Percentiles rank a stretch among this genome's conserved stretches.
phyloP scores from a whole-genome alignment of 345 rosid genomes.

The Mercurialis annua region DNA sequence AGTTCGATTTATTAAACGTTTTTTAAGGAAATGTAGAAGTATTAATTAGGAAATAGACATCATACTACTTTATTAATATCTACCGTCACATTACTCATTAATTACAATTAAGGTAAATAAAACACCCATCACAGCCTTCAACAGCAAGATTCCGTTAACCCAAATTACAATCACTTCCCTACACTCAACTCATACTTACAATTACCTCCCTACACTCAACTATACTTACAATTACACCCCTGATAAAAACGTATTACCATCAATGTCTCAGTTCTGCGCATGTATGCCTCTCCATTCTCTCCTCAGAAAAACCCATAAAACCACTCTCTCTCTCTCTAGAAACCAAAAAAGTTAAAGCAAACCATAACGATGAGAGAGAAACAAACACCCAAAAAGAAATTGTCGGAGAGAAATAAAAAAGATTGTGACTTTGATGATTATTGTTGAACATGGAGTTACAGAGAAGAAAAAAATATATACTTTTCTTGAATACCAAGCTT shows the following conservation, averaged over 20 bases:
- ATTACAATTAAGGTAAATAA: too few relatives aligned
- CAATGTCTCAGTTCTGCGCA: neutral
- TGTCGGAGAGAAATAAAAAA: neutral
- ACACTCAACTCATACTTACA: neutral
- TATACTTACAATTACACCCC: neutral
- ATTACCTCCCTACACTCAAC: neutral
- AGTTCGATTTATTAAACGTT: too few relatives aligned
- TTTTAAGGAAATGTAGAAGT: too few relatives aligned
- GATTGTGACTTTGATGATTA: conserved; percentile 28
- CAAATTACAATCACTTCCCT: neutral
- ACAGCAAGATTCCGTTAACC: neutral
- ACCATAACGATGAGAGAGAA: conserved; percentile 16
- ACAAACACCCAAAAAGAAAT: neutral
- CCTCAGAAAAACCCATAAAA: neutral
- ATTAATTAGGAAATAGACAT: too few relatives aligned
- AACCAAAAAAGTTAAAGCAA: neutral
- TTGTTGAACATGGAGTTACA: conserved; percentile 9
- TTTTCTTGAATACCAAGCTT: conserved; percentile 29
- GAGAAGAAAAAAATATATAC: conserved; percentile 14
- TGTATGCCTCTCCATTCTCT: neutral
- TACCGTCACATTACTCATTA: too few relatives aligned
- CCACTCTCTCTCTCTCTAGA: neutral
- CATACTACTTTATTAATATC: too few relatives aligned
- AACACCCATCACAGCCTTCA: too few relatives aligned
- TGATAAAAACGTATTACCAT: too few relatives aligned